These are phyloP conservation scores for Nakaseomyces glabratus DNA, from an alignment of 1,139 yeast species.

Conservation along the genomic window DNA sequence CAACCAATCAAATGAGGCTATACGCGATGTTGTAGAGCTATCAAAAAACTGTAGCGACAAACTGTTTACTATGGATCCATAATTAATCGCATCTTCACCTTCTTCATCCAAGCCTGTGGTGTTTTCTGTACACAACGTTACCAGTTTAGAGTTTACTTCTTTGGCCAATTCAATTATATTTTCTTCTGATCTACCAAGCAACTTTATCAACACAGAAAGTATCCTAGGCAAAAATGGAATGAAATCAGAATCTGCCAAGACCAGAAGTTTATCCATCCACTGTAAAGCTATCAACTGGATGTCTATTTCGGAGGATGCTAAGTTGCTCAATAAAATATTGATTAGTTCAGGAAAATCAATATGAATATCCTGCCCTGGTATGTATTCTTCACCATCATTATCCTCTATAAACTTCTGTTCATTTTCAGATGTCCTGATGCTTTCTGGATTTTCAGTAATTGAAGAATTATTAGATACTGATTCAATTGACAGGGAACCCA, in stretches of 20 bases:
- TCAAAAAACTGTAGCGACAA: constrained; percentile 52
- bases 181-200: constrained; percentile 42
- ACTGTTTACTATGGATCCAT: constrained; percentile 50
- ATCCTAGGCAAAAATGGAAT: constrained; percentile 55
- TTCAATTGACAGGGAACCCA: constrained; percentile 13
- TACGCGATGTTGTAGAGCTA: constrained; percentile 71
- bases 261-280: constrained; percentile 74
- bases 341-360: constrained; percentile 76
- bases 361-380: constrained; percentile 80
- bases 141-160: constrained; percentile 43
- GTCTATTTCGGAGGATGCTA: constrained; percentile 66
- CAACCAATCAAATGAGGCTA: constrained; percentile 88
- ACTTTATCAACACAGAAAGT: constrained; percentile 46
- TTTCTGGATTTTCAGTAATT: constrained; percentile 11
- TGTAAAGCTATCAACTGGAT: constrained; percentile 71
- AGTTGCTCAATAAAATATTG: constrained; percentile 67
- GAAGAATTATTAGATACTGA: constrained; percentile 8
- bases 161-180: constrained; percentile 44
- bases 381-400: constrained; percentile 46
- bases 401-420: constrained; percentile 10
- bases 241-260: constrained; percentile 69
- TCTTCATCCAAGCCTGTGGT: constrained; percentile 15
- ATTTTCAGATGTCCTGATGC: constrained; percentile 7
- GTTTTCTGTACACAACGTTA: constrained; percentile 37
- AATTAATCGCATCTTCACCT: constrained; percentile 40